These are phyloP conservation scores for Beauveria rudraprayagi DNA, from an alignment of 2,329 filamentous ascomycete genomes.

Conservation along the genomic window DNA sequence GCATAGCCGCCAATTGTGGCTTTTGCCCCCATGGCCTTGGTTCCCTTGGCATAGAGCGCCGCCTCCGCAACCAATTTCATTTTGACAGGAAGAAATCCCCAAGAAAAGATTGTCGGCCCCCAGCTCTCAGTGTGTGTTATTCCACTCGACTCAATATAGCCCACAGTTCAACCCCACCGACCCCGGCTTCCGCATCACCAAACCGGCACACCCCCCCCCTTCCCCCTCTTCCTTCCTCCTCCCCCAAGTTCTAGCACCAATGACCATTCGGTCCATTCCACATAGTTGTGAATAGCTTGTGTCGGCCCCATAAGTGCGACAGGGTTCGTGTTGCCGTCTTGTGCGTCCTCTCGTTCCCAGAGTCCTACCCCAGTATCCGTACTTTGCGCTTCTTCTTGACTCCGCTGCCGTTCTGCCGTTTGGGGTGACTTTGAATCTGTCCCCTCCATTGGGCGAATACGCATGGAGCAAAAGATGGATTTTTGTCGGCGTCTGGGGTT, in stretches of 20 bases:
- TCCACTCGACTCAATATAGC: not conserved
- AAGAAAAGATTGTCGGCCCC: not conserved
- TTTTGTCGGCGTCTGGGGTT: not conserved
- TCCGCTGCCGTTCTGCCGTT: not conserved
- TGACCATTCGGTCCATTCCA: not conserved
- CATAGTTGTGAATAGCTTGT: not conserved
- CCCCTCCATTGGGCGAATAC: too few species aligned
- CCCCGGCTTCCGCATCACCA: slow-evolving; percentile 8
- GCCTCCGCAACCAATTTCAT: not conserved
- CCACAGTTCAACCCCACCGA: not conserved
- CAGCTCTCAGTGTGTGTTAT: not conserved
- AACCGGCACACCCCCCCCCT: not conserved
- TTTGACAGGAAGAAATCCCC: not conserved
- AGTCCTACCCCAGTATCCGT: too few species aligned
- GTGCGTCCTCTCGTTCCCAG: not conserved
- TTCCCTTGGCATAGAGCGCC: not conserved
- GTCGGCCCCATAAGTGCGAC: slow-evolving; percentile 1
- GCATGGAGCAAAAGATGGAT: not conserved
- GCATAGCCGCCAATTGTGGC: not conserved
- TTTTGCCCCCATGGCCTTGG: not conserved
- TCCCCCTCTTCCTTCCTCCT: not conserved
- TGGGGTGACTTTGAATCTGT: not conserved
- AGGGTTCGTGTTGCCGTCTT: not conserved
- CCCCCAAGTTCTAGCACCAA: not conserved
- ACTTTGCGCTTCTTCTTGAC: too few species aligned